Percentiles rank a stretch among this genome's conserved stretches.
Conservation (phyloP, 768 basidiomycete species). For the Russula griseocarnosa region DNA sequence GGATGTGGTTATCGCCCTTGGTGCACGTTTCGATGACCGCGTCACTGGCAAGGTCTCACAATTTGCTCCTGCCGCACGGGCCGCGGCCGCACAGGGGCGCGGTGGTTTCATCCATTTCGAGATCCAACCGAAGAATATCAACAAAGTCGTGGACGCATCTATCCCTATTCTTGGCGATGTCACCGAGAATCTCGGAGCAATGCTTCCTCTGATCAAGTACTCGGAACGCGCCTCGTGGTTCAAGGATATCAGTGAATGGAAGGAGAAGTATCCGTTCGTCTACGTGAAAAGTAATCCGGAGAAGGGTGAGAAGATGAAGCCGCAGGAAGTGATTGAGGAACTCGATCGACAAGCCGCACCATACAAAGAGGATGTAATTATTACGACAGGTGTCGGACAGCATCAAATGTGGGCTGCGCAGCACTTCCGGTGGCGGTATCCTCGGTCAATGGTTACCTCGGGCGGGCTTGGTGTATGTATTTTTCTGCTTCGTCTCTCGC, state of each 20-base stretch:
- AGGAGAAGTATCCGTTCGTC: slow-evolving; percentile 85
- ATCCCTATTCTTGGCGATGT: slow-evolving; percentile 96
- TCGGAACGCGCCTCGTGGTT: slow-evolving; percentile 78
- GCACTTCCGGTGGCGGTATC: slow-evolving; percentile 84
- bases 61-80: slow-evolving; percentile 87
- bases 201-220: slow-evolving; percentile 73
- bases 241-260: slow-evolving; percentile 77
- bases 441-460: slow-evolving; percentile 84
- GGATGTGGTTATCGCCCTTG: slow-evolving; percentile 96
- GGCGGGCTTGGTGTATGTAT: slow-evolving; percentile 86
- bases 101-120: slow-evolving; percentile 99
- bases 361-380: slow-evolving; percentile 80
- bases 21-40: slow-evolving; percentile 95
- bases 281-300: slow-evolving; percentile 55
- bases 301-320: slow-evolving; percentile 75
- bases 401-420: slow-evolving; percentile 99
- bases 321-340: slow-evolving; percentile 95
- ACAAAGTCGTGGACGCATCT: slow-evolving; percentile 95
- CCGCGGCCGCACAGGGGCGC: slow-evolving; percentile 77
- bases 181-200: slow-evolving; percentile 68
- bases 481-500: neutral
- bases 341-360: slow-evolving; percentile 75
- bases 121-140: slow-evolving; percentile 97
- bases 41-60: slow-evolving; percentile 86
- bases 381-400: slow-evolving; percentile 95